Conservation (phyloP, 768 basidiomycete genomes). For the Serendipita indica region DNA sequence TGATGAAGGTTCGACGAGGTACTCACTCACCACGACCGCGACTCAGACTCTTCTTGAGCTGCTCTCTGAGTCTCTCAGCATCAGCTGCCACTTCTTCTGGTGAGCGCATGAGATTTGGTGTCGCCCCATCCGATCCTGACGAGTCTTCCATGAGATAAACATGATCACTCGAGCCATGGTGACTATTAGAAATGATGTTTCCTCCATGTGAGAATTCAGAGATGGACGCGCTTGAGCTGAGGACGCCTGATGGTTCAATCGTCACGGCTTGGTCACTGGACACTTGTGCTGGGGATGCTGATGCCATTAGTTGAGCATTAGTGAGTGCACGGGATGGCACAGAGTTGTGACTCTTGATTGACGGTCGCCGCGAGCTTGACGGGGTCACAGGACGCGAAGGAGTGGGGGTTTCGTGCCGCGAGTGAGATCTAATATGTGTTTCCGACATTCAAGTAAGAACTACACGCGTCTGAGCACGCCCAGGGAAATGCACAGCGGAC, state of each 20-base stretch:
- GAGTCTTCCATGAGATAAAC: background rate
- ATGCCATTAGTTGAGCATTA: background rate
- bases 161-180: background rate
- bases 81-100: background rate
- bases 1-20: slow-evolving; percentile 10
- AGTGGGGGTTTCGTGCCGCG: background rate
- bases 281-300: background rate
- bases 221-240: background rate
- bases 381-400: slow-evolving; percentile 4
- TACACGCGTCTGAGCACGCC: too few relatives aligned
- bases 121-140: background rate
- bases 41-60: slow-evolving; percentile 51
- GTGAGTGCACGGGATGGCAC: background rate
- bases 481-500: too few relatives aligned
- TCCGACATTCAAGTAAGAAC: too few relatives aligned
- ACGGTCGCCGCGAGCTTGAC: background rate
- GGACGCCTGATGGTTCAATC: background rate
- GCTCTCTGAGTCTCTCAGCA: slow-evolving; percentile 37
- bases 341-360: background rate
- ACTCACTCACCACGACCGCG: slow-evolving; percentile 28
- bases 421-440: background rate
- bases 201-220: background rate
- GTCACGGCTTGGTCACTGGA: background rate
- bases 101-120: background rate
- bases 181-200: background rate